Evolutionary conservation across 1,139 yeast species (phyloP).

Genomic region (Zygoascus sp.): DNA sequence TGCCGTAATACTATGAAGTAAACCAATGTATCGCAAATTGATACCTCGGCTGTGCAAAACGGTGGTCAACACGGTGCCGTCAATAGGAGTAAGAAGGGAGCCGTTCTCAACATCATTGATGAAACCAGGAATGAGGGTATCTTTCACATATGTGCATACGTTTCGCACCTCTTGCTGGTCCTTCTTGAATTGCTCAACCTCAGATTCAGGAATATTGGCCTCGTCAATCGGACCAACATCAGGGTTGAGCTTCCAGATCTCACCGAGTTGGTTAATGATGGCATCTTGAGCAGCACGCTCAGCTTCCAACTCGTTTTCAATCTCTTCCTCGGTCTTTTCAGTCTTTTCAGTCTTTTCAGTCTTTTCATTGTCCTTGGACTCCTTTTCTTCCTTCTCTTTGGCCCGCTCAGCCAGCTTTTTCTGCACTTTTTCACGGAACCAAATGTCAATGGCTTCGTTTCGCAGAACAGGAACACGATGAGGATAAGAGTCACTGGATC

Average conservation of each 20-base stretch:
- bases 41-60: constrained; percentile 78
- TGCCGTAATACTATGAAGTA: constrained; percentile 20
- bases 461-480: constrained; percentile 75
- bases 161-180: constrained; percentile 65
- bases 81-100: constrained; percentile 62
- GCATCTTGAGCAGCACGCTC: constrained; percentile 24
- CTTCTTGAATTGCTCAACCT: constrained; percentile 39
- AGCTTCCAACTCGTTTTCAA: constrained; percentile 47
- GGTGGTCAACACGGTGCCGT: constrained; percentile 69
- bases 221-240: constrained; percentile 57
- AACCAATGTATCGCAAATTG: constrained; percentile 83
- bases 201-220: constrained; percentile 36
- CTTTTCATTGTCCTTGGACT: constrained; percentile 18
- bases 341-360: constrained; percentile 21
- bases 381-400: constrained; percentile 17
- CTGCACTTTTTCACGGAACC: constrained; percentile 75
- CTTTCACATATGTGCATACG: constrained; percentile 59
- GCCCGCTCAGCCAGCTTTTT: constrained; percentile 38
- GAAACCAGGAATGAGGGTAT: constrained; percentile 58
- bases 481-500: constrained; percentile 55
- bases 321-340: constrained; percentile 35
- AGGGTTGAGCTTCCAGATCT: constrained; percentile 63
- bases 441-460: constrained; percentile 83
- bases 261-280: constrained; percentile 53
- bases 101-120: constrained; percentile 50